Conservation (phyloP, 768 basidiomycete genomes). For the Hirschioporus abietinus region DNA sequence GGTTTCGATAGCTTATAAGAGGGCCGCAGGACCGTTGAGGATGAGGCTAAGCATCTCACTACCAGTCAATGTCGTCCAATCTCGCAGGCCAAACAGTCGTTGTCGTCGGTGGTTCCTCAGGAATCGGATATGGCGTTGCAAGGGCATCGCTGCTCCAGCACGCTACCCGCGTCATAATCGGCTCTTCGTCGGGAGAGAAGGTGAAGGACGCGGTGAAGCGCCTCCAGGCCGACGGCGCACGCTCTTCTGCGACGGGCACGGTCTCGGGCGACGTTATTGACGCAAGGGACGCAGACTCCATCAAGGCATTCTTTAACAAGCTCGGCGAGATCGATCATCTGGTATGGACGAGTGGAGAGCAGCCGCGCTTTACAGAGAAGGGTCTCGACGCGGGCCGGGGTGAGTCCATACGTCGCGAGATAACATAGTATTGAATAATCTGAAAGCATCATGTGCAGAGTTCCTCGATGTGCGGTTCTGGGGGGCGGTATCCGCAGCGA, state of each 20-base stretch:
- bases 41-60: too few relatives aligned
- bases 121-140: constrained; percentile 13
- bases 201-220: constrained; percentile 9
- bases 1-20: too few relatives aligned
- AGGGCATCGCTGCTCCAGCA: constrained; percentile 6
- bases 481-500: constrained; percentile 6
- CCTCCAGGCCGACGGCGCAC: background rate
- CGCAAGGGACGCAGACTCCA: background rate
- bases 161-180: constrained; percentile 12
- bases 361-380: too few relatives aligned
- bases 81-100: too few relatives aligned
- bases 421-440: too few relatives aligned
- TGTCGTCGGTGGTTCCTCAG: constrained; percentile 5
- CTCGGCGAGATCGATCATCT: constrained; percentile 15
- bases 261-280: constrained; percentile 10
- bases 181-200: constrained; percentile 7
- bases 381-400: too few relatives aligned
- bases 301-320: constrained; percentile 7
- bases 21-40: too few relatives aligned
- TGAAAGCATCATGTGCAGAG: background rate
- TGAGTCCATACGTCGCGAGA: too few relatives aligned
- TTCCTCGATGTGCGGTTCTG: constrained; percentile 9
- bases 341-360: constrained; percentile 10
- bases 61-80: too few relatives aligned
- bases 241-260: background rate